A percentile compares a stretch with the other conserved stretches of the same genome.
Evolutionary conservation across 306 rosid genomes (phyloP).

Genomic region (Argentina anserina): DNA sequence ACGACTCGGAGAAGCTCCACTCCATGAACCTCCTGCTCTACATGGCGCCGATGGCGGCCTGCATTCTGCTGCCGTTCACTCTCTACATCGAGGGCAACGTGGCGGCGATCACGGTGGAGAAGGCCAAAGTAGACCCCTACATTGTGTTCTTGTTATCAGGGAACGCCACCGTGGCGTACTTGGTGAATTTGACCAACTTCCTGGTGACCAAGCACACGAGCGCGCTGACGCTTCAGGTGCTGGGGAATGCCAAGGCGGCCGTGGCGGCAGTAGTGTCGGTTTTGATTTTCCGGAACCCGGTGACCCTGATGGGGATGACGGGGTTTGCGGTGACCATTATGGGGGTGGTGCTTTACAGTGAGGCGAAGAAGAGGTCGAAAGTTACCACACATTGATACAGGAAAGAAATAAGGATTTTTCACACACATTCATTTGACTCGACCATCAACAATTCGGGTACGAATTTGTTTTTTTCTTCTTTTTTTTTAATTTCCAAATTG

Average conservation of each 20-base stretch:
- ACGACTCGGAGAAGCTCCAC: slow-evolving; percentile 87
- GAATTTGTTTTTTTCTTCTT: not conserved
- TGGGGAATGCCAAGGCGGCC: slow-evolving; percentile 91
- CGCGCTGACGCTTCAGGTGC: slow-evolving; percentile 82
- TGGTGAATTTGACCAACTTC: slow-evolving; percentile 87
- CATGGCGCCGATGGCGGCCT: slow-evolving; percentile 88
- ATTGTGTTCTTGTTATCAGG: slow-evolving; percentile 63
- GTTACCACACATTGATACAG: slow-evolving; percentile 38
- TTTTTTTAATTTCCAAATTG: not conserved
- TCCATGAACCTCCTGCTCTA: slow-evolving; percentile 86
- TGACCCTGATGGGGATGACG: slow-evolving; percentile 74
- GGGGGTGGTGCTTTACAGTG: slow-evolving; percentile 94
- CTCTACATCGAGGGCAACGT: slow-evolving; percentile 84
- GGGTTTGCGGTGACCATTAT: slow-evolving; percentile 75
- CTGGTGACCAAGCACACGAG: slow-evolving; percentile 90
- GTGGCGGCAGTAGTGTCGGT: slow-evolving; percentile 93
- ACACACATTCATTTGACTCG: slow-evolving; percentile 16
- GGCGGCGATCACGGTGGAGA: slow-evolving; percentile 42
- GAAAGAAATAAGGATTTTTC: not conserved
- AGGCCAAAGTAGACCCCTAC: slow-evolving; percentile 50
- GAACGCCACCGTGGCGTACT: slow-evolving; percentile 89
- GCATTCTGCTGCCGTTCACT: slow-evolving; percentile 65
- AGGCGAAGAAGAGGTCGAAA: slow-evolving; percentile 87
- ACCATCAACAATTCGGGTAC: slow-evolving; percentile 17
- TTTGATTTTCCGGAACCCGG: slow-evolving; percentile 80